Conservation (phyloP, 1,139 yeast genomes). For the Hanseniaspora sp. region DNA sequence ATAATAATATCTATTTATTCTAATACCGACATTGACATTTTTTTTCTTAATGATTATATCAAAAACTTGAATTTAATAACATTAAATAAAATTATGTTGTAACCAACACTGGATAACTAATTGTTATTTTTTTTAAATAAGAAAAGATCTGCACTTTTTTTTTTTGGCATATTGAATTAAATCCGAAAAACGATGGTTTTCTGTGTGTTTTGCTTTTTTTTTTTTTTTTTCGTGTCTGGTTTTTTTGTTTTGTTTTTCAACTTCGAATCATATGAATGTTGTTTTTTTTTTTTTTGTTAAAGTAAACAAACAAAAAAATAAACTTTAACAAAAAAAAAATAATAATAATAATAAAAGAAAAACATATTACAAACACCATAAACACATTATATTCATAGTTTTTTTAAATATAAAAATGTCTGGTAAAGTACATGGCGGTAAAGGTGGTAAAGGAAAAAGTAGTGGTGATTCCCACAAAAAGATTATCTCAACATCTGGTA, state of each 20-base stretch:
- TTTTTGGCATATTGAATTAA: too few relatives aligned
- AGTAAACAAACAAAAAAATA: neutral
- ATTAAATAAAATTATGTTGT: too few relatives aligned
- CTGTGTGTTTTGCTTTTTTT: neutral
- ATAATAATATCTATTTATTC: too few relatives aligned
- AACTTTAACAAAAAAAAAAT: neutral
- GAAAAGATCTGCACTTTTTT: too few relatives aligned
- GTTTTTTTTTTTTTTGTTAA: neutral
- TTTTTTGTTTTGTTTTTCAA: neutral
- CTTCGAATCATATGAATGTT: neutral
- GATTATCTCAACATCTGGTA: conserved; percentile 83
- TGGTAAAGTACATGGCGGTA: conserved; percentile 65
- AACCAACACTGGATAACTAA: too few relatives aligned
- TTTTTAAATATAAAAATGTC: conserved; percentile 5
- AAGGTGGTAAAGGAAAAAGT: conserved; percentile 74
- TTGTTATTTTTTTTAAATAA: too few relatives aligned
- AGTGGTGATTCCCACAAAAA: conserved; percentile 58
- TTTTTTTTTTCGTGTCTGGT: neutral
- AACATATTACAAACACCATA: neutral
- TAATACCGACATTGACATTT: too few relatives aligned
- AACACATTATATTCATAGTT: neutral
- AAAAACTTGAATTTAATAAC: too few relatives aligned
- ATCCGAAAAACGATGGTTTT: too few relatives aligned
- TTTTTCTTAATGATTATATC: too few relatives aligned
- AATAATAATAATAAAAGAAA: neutral